Evolutionary conservation across 2,329 filamentous ascomycete genomes (phyloP), one percentile per base, ranked within the genome.

Genomic region (Hypoxylon sp.): DNA sequence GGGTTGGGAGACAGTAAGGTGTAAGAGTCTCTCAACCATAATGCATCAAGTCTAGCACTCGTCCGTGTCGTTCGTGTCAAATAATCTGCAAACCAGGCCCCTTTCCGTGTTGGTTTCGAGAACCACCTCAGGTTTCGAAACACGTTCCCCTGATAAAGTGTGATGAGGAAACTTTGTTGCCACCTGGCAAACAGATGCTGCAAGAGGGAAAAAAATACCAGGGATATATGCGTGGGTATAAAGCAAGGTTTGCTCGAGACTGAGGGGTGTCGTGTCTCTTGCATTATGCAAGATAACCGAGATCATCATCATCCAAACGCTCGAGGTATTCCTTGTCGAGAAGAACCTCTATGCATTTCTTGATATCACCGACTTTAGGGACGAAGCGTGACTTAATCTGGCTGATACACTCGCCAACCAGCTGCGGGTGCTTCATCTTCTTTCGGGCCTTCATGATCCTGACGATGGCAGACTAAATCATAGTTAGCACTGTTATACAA

Each of bases 361-460:
- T 99, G 88, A 99, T 99, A 75, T 99, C 96, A 14, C 89, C 86
- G 31, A 99, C 88, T 83, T 97, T 97, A 44, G 96, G 96, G 64
- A 94, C 90, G 81, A 99, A 99, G 44, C 96, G 93, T 46, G 90
- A 91, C 79, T 92, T 93, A 80, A 99, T 98, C 81, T 98, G 96
- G 77, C 91, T 92, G 80, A 99, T 98, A 24, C 94, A 97, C 83
- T 99, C 96, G 78, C 93, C 91, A 60, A 99, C 94, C 11, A 99
- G 90, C 78, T 96, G 92, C 68, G 91, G 90, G 83, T 99, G 95
- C 88, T 98, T 98, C 93, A 98, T 97, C 84, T 92, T 93, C 90
- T 99, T 98, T 68, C 96, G 92, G 3, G 95, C 97, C 85, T 99
- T 99, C 96, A 99, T 99, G 84, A 99, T 98, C 77, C 96, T 93